Base-by-base conservation (phyloP, 1,139 yeast genomes). In the Candida mesenterica region DNA sequence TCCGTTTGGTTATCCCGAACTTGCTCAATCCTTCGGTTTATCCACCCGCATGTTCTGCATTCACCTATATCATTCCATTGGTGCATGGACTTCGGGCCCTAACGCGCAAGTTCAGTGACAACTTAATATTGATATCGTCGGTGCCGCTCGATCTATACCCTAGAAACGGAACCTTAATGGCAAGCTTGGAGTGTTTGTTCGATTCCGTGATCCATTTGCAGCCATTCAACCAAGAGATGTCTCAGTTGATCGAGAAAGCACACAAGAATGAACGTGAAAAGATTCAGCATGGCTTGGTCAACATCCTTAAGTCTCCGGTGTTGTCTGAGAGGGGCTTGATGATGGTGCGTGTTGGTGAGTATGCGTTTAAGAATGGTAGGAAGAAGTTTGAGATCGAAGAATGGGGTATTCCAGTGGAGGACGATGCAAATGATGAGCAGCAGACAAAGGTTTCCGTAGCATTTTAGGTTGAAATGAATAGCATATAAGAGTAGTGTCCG, bases 361-460 rank as follows among this genome's bases (percentile, higher is more conserved):
- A 76, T 58, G 90, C 96, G 3, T 92, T 90, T 62, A 81, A 83
- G 52, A 88, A 88, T 43, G 92, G 96, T 10, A 72, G 85, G 43
- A 79, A 81, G 59, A 79, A 75, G 52, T 88, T 92, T 55, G 95
- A 85, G 51, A 83, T 90, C 40, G 90, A 85, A 45, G 87, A 81
- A 52, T 90, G 96, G 95, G 87, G 95, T 16, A 92, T 92, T 31
- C 97, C 98, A 0, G 95, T 92, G 2, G 97, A 87, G 41, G 89
- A 81, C 38, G 79, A 74, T 24, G 82, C 5, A 10, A 19, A 72
- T 13, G 73, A 65, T 23, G 75, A 65, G 19, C 54, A 59, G 23
- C 32, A 34, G 27, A 39, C 34, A 13, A 38, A 34, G 33, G 41
- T 38, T 18, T 28, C 31, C 25, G 39, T 39, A 13, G 24, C 15